Evolutionary conservation across 2,329 filamentous ascomycete genomes (phyloP).

Genomic region (Teratosphaeria nubilosa): DNA sequence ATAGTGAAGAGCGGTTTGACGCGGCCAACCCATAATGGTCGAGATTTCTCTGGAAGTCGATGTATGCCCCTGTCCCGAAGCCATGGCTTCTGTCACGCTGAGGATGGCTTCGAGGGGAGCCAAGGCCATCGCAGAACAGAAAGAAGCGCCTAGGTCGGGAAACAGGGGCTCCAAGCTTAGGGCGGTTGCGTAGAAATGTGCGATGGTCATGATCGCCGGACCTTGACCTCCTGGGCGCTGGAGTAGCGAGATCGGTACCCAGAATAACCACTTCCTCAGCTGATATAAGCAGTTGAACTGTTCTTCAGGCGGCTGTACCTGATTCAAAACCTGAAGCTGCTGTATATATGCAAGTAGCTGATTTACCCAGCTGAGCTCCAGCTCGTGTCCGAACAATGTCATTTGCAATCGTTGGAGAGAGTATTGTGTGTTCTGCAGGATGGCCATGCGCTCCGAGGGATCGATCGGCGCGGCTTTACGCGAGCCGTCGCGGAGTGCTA

Average conservation of each 20-base stretch:
- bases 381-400: constrained; percentile 33
- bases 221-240: constrained; percentile 67
- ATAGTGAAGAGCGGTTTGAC: constrained; percentile 33
- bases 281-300: constrained; percentile 86
- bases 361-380: constrained; percentile 39
- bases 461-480: constrained; percentile 10
- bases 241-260: constrained; percentile 78
- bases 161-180: constrained; percentile 84
- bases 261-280: constrained; percentile 87
- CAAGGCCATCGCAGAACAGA: constrained; percentile 59
- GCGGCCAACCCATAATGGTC: constrained; percentile 37
- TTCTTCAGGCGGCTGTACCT: constrained; percentile 53
- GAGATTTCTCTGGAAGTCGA: constrained; percentile 34
- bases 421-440: constrained; percentile 32
- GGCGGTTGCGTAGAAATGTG: constrained; percentile 84
- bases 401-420: constrained; percentile 35
- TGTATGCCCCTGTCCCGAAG: constrained; percentile 30
- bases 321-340: constrained; percentile 30
- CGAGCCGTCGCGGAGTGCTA: constrained; percentile 10
- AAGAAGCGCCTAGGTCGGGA: constrained; percentile 80
- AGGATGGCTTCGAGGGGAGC: constrained; percentile 80
- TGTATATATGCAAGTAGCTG: constrained; percentile 40
- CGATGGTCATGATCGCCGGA: constrained; percentile 70
- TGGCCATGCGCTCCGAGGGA: constrained; percentile 12
- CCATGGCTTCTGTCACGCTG: constrained; percentile 60